phyloP scores from a whole-genome alignment of 106 monocot species.

The Phalaenopsis equestris region DNA sequence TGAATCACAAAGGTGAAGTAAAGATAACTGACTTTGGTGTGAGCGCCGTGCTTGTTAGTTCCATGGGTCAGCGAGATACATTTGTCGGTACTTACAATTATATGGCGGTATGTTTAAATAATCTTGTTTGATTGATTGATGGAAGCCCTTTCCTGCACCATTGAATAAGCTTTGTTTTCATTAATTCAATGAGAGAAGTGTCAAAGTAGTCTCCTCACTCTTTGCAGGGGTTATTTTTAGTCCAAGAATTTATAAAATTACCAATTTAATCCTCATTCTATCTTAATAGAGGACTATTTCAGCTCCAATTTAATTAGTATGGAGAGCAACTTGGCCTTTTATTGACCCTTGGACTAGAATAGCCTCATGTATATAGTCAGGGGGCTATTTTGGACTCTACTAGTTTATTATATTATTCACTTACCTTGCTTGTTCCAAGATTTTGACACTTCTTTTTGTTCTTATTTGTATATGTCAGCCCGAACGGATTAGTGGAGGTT shows the following conservation, averaged over 20 bases:
- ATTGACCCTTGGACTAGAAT: too few relatives aligned
- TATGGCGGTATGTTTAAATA: conserved; percentile 69
- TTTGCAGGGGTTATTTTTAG: too few relatives aligned
- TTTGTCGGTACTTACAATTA: conserved; percentile 96
- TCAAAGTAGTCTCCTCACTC: too few relatives aligned
- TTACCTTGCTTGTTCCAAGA: neutral
- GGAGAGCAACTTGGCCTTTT: too few relatives aligned
- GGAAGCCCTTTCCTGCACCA: too few relatives aligned
- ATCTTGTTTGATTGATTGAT: neutral
- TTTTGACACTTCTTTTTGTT: neutral
- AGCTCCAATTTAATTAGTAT: too few relatives aligned
- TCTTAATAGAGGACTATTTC: too few relatives aligned
- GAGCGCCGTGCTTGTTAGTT: conserved; percentile 77
- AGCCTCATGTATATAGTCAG: too few relatives aligned
- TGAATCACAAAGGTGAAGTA: conserved; percentile 78
- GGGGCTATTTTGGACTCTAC: neutral
- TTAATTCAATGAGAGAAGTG: too few relatives aligned
- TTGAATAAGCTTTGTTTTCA: too few relatives aligned
- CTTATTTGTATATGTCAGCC: conserved; percentile 36
- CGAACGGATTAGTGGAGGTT: conserved; percentile 80
- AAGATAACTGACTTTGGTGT: conserved; percentile 97
- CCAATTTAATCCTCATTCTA: too few relatives aligned
- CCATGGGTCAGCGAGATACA: conserved; percentile 90
- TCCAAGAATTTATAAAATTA: too few relatives aligned
- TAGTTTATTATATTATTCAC: neutral